Evolutionary conservation across 2,329 filamentous ascomycete species (phyloP), one percentile per base, ranked within the genome.

Genomic region (Colletotrichum falcatum): DNA sequence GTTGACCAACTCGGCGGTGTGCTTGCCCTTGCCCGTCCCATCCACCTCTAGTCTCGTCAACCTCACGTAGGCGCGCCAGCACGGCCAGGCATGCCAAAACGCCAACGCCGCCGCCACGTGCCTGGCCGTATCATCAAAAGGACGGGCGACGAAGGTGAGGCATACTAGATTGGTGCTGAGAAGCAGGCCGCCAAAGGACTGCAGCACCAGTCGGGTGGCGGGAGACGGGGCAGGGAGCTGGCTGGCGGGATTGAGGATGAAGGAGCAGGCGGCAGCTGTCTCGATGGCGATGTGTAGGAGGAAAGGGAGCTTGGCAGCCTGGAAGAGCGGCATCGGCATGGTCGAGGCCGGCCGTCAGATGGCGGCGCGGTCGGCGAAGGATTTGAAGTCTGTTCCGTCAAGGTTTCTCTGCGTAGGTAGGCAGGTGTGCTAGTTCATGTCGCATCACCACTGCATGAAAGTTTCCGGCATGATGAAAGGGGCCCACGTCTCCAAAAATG

Each of bases 1-100:
- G 4, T 65, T 64, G 20, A 74, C 75, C 16, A 70, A 18, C 44
- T 68, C 67, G 0, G 65, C 62, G 18, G 62, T 65, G 30, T 14
- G 11, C 37, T 54, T 62, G 20, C 9, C 16, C 46, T 48, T 62
- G 14, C 64, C 58, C 26, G 5, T 6, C 5, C 5, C 51, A 26
- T 65, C 67, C 35, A 70, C 73, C 26, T 72, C 68, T 14, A 72
- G 72, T n/a, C 61, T 51, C 35, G 72, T 70, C 16, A 85, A 76
- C 48, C 81, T 79, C 20, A 75, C 71, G 14, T 75, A 78, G 0
- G 86, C 86, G 42, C 86, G 79, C 58, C 81, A 78, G 37, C 79
- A 81, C 2, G 86, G 86, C 78, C 83, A 87, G 1, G 82, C 49
- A 66, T 88, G 86, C 77, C 86, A 88, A 28, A 81, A 81, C 0